Conservation (phyloP, 2,329 filamentous ascomycete species). For the Thelonectria discophora region DNA sequence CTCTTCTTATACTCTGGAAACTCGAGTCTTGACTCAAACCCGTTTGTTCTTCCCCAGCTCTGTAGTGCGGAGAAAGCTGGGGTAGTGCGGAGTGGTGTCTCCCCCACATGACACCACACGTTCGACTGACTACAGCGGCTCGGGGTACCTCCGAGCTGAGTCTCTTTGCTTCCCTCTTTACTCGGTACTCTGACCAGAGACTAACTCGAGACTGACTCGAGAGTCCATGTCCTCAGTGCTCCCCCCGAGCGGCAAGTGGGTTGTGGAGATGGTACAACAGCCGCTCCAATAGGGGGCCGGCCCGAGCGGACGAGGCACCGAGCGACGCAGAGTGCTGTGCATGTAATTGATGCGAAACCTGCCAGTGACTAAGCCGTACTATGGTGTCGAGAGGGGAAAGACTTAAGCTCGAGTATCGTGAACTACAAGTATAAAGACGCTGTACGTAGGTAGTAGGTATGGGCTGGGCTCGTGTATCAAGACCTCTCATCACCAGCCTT, state of each 20-base stretch:
- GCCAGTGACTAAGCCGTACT: no score
- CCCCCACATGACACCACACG: no score
- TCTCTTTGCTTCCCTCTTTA: no score
- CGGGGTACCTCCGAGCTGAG: background rate
- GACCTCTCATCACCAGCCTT: background rate
- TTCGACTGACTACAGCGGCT: no score
- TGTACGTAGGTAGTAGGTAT: no score
- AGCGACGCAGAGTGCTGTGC: background rate
- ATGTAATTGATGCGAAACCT: background rate
- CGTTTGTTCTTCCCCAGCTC: background rate
- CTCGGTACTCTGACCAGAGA: no score
- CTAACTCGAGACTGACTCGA: no score
- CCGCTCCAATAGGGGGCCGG: background rate
- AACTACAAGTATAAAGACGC: constrained; percentile 1
- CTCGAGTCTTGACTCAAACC: background rate
- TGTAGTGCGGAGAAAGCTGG: background rate
- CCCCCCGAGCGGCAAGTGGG: background rate
- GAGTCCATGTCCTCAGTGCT: constrained; percentile 1
- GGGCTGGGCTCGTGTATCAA: no score
- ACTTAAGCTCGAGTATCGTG: background rate
- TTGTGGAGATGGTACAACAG: background rate
- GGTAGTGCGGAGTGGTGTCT: background rate
- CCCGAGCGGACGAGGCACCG: background rate
- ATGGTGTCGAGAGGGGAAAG: background rate
- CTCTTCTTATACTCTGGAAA: background rate